phyloP scores from a whole-genome alignment of 2,329 filamentous ascomycete species.

The Graphilbum fragrans region DNA sequence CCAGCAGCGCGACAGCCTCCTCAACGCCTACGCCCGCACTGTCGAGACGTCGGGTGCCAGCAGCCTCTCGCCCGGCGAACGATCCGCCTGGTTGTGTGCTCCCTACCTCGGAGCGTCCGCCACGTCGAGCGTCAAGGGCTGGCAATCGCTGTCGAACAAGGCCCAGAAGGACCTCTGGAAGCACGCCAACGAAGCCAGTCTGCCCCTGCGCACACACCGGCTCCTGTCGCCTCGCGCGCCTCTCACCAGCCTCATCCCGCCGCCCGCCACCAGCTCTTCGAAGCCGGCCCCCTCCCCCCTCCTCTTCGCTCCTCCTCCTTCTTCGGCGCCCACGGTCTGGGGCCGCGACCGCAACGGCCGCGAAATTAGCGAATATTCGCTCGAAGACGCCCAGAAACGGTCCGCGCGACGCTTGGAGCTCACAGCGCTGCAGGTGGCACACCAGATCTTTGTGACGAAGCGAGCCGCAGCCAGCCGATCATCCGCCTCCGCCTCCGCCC shows the following conservation, averaged over 20 bases:
- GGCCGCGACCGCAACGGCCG: conserved; percentile 37
- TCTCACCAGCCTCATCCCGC: conserved; percentile 12
- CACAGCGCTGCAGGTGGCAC: conserved; percentile 28
- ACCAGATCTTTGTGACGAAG: conserved; percentile 29
- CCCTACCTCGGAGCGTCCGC: conserved; percentile 31
- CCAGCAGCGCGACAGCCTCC: conserved; percentile 33
- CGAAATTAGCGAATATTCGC: conserved; percentile 33
- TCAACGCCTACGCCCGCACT: conserved; percentile 34
- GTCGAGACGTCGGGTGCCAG: conserved; percentile 31
- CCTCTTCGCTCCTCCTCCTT: background rate
- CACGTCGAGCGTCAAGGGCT: conserved; percentile 15
- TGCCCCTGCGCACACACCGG: conserved; percentile 29
- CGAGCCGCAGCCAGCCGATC: conserved; percentile 14
- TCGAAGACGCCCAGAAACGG: conserved; percentile 31
- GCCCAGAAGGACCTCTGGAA: conserved; percentile 47
- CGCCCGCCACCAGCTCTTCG: background rate
- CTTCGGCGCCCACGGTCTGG: conserved; percentile 25
- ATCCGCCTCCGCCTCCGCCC: background rate
- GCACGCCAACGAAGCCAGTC: conserved; percentile 36
- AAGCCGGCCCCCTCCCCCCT: background rate
- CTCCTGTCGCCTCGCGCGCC: background rate
- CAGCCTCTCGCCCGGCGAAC: conserved; percentile 33
- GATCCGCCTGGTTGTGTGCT: conserved; percentile 33
- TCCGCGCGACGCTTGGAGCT: conserved; percentile 28
- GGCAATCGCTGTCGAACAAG: conserved; percentile 24